Evolutionary conservation across 768 basidiomycete species (phyloP).

Genomic region (Scleroderma bovista): DNA sequence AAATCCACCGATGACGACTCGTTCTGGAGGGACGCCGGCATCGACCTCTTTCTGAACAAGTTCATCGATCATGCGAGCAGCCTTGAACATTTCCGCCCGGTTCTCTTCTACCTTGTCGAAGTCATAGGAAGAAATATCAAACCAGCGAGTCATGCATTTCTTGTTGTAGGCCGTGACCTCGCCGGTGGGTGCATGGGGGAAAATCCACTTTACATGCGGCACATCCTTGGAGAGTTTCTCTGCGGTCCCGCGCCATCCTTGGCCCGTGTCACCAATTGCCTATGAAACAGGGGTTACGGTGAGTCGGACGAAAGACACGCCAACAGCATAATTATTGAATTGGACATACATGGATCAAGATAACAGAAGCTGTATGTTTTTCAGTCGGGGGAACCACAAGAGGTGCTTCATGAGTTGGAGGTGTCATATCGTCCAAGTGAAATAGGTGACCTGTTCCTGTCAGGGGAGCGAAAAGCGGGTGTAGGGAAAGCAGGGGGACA

Average conservation of each 20-base stretch:
- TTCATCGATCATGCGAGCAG: conserved; percentile 54
- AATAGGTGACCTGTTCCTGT: background rate
- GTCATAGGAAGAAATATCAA: conserved; percentile 68
- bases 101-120: conserved; percentile 59
- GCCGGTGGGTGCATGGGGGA: conserved; percentile 35
- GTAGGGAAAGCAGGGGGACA: background rate
- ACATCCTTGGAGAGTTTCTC: conserved; percentile 57
- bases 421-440: background rate
- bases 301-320: background rate
- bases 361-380: conserved; percentile 80
- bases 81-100: conserved; percentile 49
- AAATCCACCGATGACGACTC: conserved; percentile 86
- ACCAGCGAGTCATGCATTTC: conserved; percentile 78
- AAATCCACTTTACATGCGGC: conserved; percentile 81
- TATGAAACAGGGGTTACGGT: conserved; percentile 20
- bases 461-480: background rate
- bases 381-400: conserved; percentile 33
- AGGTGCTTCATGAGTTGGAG: conserved; percentile 15
- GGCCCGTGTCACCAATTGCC: conserved; percentile 73
- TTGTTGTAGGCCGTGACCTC: conserved; percentile 74
- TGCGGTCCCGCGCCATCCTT: conserved; percentile 75
- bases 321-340: background rate
- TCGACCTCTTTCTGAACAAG: conserved; percentile 74
- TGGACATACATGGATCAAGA: conserved; percentile 78
- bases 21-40: conserved; percentile 57